phyloP scores from a whole-genome alignment of 495 filamentous ascomycete genomes.

The Aspergillus haitiensis region DNA sequence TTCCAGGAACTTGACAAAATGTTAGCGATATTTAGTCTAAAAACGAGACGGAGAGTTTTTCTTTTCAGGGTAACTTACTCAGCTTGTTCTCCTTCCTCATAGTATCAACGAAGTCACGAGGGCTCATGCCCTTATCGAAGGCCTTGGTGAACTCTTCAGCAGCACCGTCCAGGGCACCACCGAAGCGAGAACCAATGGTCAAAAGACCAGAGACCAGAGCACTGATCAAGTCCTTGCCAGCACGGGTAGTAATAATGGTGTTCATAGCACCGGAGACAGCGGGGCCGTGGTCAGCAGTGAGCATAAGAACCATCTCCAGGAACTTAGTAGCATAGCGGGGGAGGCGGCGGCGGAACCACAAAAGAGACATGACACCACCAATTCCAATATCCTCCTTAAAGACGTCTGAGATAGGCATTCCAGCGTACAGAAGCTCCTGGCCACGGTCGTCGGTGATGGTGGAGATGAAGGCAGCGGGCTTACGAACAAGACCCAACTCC shows the following conservation, averaged over 20 bases:
- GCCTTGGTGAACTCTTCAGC: slow-evolving; percentile 98
- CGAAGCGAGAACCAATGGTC: slow-evolving; percentile 97
- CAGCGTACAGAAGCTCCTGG: slow-evolving; percentile 96
- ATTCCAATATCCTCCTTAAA: slow-evolving; percentile 99
- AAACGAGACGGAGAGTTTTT: not conserved
- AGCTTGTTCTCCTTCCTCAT: slow-evolving; percentile 99
- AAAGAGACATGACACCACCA: slow-evolving; percentile 97
- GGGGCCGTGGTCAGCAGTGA: slow-evolving; percentile 98
- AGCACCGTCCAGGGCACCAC: slow-evolving; percentile 95
- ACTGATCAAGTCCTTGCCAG: slow-evolving; percentile 96
- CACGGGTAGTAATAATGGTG: slow-evolving; percentile 99
- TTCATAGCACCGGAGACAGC: slow-evolving; percentile 99
- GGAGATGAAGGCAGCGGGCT: slow-evolving; percentile 99
- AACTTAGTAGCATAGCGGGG: slow-evolving; percentile 97
- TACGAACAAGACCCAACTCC: slow-evolving; percentile 98
- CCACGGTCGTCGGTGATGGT: slow-evolving; percentile 99
- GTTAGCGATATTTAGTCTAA: slow-evolving; percentile 31
- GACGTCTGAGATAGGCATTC: slow-evolving; percentile 99
- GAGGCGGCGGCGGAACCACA: slow-evolving; percentile 99
- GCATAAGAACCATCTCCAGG: slow-evolving; percentile 99
- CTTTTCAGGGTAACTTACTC: slow-evolving; percentile 53
- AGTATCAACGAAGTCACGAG: slow-evolving; percentile 96
- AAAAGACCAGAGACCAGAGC: slow-evolving; percentile 93
- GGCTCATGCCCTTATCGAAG: slow-evolving; percentile 95
- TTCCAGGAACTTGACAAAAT: slow-evolving; percentile 71